A percentile compares a stretch with the other conserved stretches of the same genome.
Evolutionary conservation across 495 filamentous ascomycete genomes (phyloP).

Genomic region (Talaromyces ruber): DNA sequence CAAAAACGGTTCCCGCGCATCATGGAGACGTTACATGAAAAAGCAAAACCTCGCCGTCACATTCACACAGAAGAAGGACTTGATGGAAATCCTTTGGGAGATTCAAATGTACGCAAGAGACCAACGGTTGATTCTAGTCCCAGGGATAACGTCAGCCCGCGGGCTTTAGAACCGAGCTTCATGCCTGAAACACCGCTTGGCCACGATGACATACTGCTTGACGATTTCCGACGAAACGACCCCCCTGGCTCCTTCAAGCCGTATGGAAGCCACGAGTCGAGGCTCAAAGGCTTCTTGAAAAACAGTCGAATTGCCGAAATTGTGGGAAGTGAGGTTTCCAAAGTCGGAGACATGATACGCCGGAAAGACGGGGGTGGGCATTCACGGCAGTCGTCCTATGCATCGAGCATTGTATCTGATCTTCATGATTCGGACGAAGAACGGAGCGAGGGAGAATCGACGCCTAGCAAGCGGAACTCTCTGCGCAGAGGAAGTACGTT

Average conservation of each 20-base stretch:
- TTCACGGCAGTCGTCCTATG: constrained; percentile 32
- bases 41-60: constrained; percentile 32
- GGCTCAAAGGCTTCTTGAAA: constrained; percentile 46
- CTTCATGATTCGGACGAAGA: constrained; percentile 36
- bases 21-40: constrained; percentile 33
- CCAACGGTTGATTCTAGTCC: background rate
- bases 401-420: constrained; percentile 28
- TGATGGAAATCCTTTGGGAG: constrained; percentile 17
- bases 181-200: constrained; percentile 21
- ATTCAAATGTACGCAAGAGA: constrained; percentile 12
- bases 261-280: constrained; percentile 23
- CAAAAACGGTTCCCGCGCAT: constrained; percentile 37
- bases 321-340: constrained; percentile 48
- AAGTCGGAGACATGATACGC: constrained; percentile 46
- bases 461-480: constrained; percentile 17
- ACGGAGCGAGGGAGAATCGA: constrained; percentile 23
- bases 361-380: constrained; percentile 35
- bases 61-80: constrained; percentile 11
- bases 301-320: constrained; percentile 43
- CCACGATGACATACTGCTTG: constrained; percentile 16
- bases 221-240: constrained; percentile 13
- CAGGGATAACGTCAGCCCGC: background rate
- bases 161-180: constrained; percentile 23
- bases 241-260: constrained; percentile 17
- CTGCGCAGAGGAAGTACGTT: constrained; percentile 24